Evolutionary conservation across 2,329 filamentous ascomycete genomes (phyloP), one percentile per base, ranked within the genome.

Genomic region (Macroventuria anomochaeta): DNA sequence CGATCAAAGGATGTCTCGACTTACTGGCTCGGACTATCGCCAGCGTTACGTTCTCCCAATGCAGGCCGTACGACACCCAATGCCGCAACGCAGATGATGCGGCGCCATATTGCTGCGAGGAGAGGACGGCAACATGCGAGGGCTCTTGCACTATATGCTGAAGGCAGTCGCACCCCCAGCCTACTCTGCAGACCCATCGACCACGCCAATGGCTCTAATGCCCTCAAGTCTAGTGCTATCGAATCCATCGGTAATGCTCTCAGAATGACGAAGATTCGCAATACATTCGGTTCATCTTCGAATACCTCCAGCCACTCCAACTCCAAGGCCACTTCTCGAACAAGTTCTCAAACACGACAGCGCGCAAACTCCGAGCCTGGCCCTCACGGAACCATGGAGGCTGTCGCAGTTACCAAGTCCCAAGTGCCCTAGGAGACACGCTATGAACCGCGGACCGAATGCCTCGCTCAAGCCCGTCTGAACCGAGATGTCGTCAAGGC

Each of bases 401-500:
- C n/a, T 12, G 26, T 18, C 5, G n/a, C 3, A 15, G 21, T 12
- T 3, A 7, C 15, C 3, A 36, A 17, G 10, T 17, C 18, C 12
- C 18, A 8, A 3, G 36, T 41, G 37, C 46, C 37, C 4, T 40
- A 49, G 32, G 26, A 46, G 42, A 36, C 36, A 31, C 50, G 50
- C 29, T 38, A 47, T 10, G 50, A 53, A 36, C 42, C 42, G 20
- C 43, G 3, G 3, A 32, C 23, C 10, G 31, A 38, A n/a, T n/a
- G 34, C 15, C 31, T 18, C 7, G 50, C 29, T 1, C 10, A 32
- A 6, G 31, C 31, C 3, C 43, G 42, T 4, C 11, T 53, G n/a
- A 53, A 53, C 20, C 29, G 15, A 3, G 50, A 33, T 5, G n/a
- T 41, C 15, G 33, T 53, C 20, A 37, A n/a, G n/a, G 43, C 31